Percentiles rank a stretch among this genome's conserved stretches.
Conservation (phyloP, 2,329 filamentous ascomycete species). For the Hymenoscyphus fructigenus region DNA sequence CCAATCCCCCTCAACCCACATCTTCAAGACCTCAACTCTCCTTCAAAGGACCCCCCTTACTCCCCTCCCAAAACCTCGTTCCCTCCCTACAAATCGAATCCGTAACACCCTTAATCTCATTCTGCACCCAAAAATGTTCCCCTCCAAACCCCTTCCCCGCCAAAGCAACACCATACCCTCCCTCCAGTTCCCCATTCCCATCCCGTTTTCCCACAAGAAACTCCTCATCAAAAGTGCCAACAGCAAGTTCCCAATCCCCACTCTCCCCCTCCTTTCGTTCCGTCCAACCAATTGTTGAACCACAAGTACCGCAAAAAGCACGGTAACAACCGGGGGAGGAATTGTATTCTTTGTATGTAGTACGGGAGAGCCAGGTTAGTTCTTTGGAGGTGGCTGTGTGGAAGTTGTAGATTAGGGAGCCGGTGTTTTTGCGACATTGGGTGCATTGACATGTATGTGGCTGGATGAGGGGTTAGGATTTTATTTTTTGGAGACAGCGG, state of each 20-base stretch:
- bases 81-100: slow-evolving; percentile 33
- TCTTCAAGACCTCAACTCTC: not conserved
- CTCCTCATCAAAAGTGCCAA: slow-evolving; percentile 48
- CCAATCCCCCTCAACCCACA: too few relatives aligned
- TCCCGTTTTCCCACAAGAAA: slow-evolving; percentile 37
- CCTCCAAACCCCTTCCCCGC: slow-evolving; percentile 36
- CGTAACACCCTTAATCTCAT: slow-evolving; percentile 50
- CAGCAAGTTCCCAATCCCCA: slow-evolving; percentile 38
- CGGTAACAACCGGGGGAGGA: slow-evolving; percentile 44
- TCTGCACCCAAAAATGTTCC: slow-evolving; percentile 44
- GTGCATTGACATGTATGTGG: slow-evolving; percentile 53
- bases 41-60: slow-evolving; percentile 14
- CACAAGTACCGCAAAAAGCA: slow-evolving; percentile 50
- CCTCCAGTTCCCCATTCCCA: slow-evolving; percentile 26
- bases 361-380: slow-evolving; percentile 37
- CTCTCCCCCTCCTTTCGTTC: slow-evolving; percentile 27
- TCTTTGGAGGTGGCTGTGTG: slow-evolving; percentile 40
- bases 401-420: slow-evolving; percentile 45
- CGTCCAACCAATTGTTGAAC: slow-evolving; percentile 50
- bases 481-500: not conserved
- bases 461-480: slow-evolving; percentile 29
- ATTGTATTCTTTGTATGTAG: slow-evolving; percentile 39
- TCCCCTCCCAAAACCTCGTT: slow-evolving; percentile 22
- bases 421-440: slow-evolving; percentile 54
- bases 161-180: slow-evolving; percentile 41